Percentiles rank a stretch among this genome's conserved stretches.
Evolutionary conservation across 257 asterid genomes (phyloP).

Genomic region (Solanum bulbocastanum): DNA sequence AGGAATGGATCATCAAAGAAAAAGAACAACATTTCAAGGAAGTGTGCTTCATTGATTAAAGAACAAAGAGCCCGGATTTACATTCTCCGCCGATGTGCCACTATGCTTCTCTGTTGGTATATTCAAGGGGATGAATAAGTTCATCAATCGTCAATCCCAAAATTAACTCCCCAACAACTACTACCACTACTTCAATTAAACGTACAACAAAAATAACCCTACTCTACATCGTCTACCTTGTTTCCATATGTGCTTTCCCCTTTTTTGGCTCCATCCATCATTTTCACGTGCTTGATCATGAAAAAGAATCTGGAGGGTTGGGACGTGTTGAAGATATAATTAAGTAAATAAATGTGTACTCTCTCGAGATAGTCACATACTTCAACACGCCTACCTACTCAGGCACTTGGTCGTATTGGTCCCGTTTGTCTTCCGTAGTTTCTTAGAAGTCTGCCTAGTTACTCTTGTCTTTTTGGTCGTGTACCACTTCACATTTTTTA

Average conservation of each 20-base stretch:
- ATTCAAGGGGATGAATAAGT: slow-evolving; percentile 61
- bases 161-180: background rate
- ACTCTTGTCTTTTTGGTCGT: slow-evolving; percentile 3
- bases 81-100: slow-evolving; percentile 80
- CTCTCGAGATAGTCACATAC: background rate
- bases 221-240: background rate
- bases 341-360: background rate
- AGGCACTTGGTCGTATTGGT: background rate
- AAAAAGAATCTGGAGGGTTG: background rate
- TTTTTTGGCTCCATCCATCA: background rate
- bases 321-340: background rate
- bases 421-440: slow-evolving; percentile 1
- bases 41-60: slow-evolving; percentile 60
- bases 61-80: slow-evolving; percentile 72
- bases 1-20: slow-evolving; percentile 30
- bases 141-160: background rate
- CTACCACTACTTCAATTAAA: background rate
- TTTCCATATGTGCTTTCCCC: background rate
- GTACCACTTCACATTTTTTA: slow-evolving; percentile 17
- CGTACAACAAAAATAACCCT: background rate
- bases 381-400: background rate
- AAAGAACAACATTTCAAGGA: slow-evolving; percentile 42
- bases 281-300: background rate
- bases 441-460: background rate
- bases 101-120: slow-evolving; percentile 73